Base-by-base conservation (phyloP, 1,284 basidiomycete genomes). In the Cutaneotrichosporon mucoides region DNA sequence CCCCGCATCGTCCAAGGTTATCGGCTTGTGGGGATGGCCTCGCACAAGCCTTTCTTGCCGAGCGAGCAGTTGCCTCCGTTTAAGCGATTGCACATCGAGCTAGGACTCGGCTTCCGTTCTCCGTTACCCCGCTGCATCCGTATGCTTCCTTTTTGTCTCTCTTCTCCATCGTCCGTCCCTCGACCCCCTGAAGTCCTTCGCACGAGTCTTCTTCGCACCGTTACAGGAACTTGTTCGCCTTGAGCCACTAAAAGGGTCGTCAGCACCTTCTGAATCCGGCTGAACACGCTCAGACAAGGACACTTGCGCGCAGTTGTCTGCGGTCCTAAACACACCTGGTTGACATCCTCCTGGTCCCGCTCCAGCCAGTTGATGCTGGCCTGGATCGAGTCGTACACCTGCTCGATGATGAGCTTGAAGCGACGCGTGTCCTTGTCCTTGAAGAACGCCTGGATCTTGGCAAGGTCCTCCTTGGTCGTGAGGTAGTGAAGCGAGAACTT, bases 381-480 rank as follows among this genome's bases (percentile, higher is more conserved):
- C 37, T 80, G 76, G 63, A 84, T 81, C 2, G 79, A 73, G 61
- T 85, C 83, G 64, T 81, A 76, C 16, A 81, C 79, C 74, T 84
- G 82, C 52, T 78, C 77, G 38, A 82, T 73, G 10, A 79, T 76
- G 64, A 81, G 76, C 61, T 78, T 76, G 78, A 77, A 83, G 66
- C 79, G 80, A 41, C 70, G 68, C 61, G 66, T 71, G 60, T 79
- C 76, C 75, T 45, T 55, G 53, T 81, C 66, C 55, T 76, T 75
- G 75, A 92, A 89, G 77, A 89, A 92, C 65, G 82, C 59, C 66
- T 85, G 83, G 34, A 86, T 83, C 66, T 85, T 84, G 24, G 86
- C 82, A 34, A 85, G 83, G 77, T 96, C 93, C 65, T 85, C 78
- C 66, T 87, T 80, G 15, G 83, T 84, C 15, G 86, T 84, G 61